Conservation (phyloP, 116 monocot genomes). For the Trichopus zeylanicus region DNA sequence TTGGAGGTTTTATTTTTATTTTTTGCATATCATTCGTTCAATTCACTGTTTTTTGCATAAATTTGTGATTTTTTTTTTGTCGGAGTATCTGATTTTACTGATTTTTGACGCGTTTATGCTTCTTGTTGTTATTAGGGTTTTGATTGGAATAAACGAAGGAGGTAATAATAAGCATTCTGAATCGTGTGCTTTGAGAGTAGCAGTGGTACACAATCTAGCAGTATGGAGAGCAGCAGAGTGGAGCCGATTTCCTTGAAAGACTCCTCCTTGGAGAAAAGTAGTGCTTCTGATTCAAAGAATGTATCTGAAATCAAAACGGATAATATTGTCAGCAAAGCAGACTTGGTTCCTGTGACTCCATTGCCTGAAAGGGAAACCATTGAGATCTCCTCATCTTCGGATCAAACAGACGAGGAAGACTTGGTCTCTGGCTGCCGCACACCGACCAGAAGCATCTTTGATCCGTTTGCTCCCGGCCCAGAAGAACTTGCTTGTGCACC, state of each 20-base stretch:
- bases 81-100: too few relatives aligned
- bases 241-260: not conserved
- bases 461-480: conserved; percentile 58
- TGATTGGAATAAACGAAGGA: too few relatives aligned
- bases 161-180: too few relatives aligned
- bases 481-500: conserved; percentile 55
- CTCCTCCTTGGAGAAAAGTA: not conserved
- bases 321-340: not conserved
- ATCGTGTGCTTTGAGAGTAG: not conserved
- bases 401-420: conserved; percentile 18
- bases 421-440: conserved; percentile 23
- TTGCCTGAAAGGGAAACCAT: conserved; percentile 2
- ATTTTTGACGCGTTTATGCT: too few relatives aligned
- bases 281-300: not conserved
- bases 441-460: conserved; percentile 41
- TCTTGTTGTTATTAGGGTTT: too few relatives aligned
- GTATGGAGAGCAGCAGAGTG: not conserved
- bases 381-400: conserved; percentile 12
- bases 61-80: too few relatives aligned
- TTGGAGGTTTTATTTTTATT: too few relatives aligned
- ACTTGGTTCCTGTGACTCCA: conserved; percentile 6
- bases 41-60: too few relatives aligned
- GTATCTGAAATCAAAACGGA: not conserved
- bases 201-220: not conserved
- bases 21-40: too few relatives aligned